Base-by-base conservation (phyloP, 305 asterid genomes). In the Andrographis paniculata region DNA sequence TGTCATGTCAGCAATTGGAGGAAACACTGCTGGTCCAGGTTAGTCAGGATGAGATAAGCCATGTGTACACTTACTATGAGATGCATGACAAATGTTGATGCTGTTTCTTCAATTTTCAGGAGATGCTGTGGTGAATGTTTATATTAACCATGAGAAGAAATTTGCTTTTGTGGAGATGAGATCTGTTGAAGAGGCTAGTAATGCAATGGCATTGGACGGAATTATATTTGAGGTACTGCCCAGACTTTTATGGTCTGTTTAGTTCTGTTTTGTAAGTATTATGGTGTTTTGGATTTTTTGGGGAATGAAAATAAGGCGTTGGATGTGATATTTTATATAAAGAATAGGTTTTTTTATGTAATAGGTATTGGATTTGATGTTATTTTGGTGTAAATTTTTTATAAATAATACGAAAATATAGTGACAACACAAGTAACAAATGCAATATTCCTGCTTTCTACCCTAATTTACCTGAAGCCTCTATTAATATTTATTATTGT, bases 11-110 rank as follows among this genome's bases (percentile, higher is more conserved):
- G 95, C 95, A 50, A 83, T 91, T 49, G 96, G 87, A 44, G 99
- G 96, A 60, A 91, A 91, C 65, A 91, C 96, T 47, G 99, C 96
- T 11, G 99, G 99, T 53, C 96, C 96, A 62, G 99, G 99, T 91
- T 46, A 58, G 76, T 59, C 50, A 36, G 17, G 28, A 9, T 23
- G 22, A 20, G 17, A 17, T 16, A 16, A 38, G 47, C 19, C 13
- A 43, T 40, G 14, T 41, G 44, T 36, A 2, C 14, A 24, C 40
- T 23, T 23, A 9, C 18, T 41, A 59, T 17, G 4, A 55, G 42
- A 18, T 42, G 40, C 30, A 17, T n/a, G n/a, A n/a, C n/a, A 19
- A 64, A 54, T 48, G 57, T 11, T 27, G 17, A 28, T 38, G 20
- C 12, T 51, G 31, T 48, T 59, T 7, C 20, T 14, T 28, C 19